Percentiles rank a stretch among this genome's conserved stretches.
These are phyloP conservation scores for Saturnispora zaruensis DNA, from an alignment of 805 yeast genomes.

Conservation along the genomic window DNA sequence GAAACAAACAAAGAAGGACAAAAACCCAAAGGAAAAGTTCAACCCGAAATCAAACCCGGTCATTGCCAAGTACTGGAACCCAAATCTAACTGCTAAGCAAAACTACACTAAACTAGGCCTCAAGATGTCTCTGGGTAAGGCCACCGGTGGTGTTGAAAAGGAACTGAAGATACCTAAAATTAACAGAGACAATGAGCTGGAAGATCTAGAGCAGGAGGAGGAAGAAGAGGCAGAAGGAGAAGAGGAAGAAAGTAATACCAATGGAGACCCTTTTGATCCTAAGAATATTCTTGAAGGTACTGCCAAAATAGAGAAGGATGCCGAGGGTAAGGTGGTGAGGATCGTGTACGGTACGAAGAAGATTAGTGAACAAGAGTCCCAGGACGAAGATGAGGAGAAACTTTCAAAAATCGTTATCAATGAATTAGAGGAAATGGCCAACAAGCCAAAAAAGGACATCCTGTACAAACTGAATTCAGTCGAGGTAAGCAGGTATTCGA, in stretches of 20 bases:
- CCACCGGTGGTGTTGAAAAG: conserved; percentile 78
- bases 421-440: conserved; percentile 58
- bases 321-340: conserved; percentile 53
- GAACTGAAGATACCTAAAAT: conserved; percentile 33
- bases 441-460: conserved; percentile 39
- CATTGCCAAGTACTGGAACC: conserved; percentile 88
- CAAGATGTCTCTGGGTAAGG: conserved; percentile 50
- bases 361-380: background rate
- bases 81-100: conserved; percentile 68
- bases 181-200: conserved; percentile 13
- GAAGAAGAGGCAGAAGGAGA: conserved; percentile 30
- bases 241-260: conserved; percentile 23
- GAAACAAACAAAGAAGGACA: conserved; percentile 56
- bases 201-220: conserved; percentile 18
- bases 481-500: conserved; percentile 64
- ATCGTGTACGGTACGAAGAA: conserved; percentile 65
- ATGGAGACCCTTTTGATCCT: conserved; percentile 41
- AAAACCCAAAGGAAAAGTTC: conserved; percentile 61
- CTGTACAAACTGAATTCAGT: conserved; percentile 46
- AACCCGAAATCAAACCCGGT: conserved; percentile 67
- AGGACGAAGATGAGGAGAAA: conserved; percentile 25
- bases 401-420: conserved; percentile 48
- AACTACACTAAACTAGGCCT: conserved; percentile 82
- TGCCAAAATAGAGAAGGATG: conserved; percentile 68
- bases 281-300: conserved; percentile 65